Percentiles rank a stretch among this genome's conserved stretches.
phyloP scores from a whole-genome alignment of 768 basidiomycete species.

The Boletus rubescentipes region DNA sequence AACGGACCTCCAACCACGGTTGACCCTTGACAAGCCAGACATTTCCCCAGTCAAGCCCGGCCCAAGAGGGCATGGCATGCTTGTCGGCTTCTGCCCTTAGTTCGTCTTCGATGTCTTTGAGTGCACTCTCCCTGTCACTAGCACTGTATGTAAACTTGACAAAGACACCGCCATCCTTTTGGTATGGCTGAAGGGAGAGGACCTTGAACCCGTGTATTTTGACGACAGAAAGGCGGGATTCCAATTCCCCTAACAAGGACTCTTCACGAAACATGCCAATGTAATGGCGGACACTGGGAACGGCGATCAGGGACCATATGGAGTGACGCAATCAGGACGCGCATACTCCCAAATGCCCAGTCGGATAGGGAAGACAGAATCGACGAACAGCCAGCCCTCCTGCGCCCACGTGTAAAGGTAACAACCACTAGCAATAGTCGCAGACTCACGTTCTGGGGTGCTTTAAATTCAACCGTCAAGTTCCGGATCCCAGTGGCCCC shows the following conservation, averaged over 20 bases:
- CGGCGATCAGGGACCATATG: constrained; percentile 1
- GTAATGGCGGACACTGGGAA: constrained; percentile 58
- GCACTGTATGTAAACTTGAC: constrained; percentile 65
- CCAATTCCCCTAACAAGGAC: constrained; percentile 49
- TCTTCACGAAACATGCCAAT: constrained; percentile 62
- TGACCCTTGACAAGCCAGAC: constrained; percentile 75
- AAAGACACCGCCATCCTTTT: constrained; percentile 87
- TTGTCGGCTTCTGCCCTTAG: constrained; percentile 44
- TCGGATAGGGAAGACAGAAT: constrained; percentile 76
- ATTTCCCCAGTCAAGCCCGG: constrained; percentile 47
- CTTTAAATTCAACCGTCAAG: constrained; percentile 13
- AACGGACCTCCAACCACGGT: constrained; percentile 77
- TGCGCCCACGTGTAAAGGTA: constrained; percentile 16
- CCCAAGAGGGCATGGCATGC: constrained; percentile 63
- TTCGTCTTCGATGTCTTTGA: constrained; percentile 48
- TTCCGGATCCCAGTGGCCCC: not conserved
- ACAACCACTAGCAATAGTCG: constrained; percentile 10
- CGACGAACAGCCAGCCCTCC: constrained; percentile 68
- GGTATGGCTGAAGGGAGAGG: constrained; percentile 59
- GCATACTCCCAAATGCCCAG: constrained; percentile 74
- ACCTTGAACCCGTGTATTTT: constrained; percentile 58
- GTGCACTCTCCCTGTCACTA: constrained; percentile 36
- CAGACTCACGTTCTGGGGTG: constrained; percentile 18
- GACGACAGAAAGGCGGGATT: constrained; percentile 48
- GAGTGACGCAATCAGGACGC: not conserved